phyloP scores from a whole-genome alignment of 768 basidiomycete genomes.

The Suillus decipiens region DNA sequence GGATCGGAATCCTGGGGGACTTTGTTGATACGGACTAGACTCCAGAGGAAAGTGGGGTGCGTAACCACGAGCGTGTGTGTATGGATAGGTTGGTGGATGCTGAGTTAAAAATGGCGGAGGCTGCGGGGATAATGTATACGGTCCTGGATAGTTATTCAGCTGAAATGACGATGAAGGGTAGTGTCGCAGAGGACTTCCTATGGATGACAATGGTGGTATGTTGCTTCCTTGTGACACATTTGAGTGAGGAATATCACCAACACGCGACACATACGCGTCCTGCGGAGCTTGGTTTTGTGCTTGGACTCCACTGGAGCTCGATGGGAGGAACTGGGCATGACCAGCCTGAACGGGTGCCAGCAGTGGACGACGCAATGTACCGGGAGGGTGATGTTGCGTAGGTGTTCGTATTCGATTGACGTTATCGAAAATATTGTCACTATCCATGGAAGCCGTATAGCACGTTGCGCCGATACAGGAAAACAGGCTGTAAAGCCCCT shows the following conservation, averaged over 20 bases:
- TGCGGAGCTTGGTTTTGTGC: background rate
- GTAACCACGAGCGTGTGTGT: conserved; percentile 36
- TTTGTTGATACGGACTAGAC: conserved; percentile 40
- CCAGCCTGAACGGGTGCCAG: conserved; percentile 9
- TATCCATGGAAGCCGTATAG: background rate
- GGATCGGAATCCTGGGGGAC: conserved; percentile 42
- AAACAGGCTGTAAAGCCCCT: background rate
- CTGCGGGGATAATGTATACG: conserved; percentile 51
- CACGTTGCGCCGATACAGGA: background rate
- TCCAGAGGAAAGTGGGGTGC: conserved; percentile 39
- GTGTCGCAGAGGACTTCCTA: conserved; percentile 24
- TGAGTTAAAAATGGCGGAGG: conserved; percentile 30
- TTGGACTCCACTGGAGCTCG: background rate
- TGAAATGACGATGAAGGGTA: conserved; percentile 35
- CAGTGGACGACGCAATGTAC: conserved; percentile 4
- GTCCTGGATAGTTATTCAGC: conserved; percentile 39
- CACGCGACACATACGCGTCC: background rate
- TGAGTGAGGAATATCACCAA: background rate
- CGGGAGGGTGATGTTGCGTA: conserved; percentile 7
- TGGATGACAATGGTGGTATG: conserved; percentile 16
- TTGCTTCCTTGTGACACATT: conserved; percentile 7
- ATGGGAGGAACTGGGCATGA: conserved; percentile 5
- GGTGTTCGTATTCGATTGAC: background rate
- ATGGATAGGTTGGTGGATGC: conserved; percentile 33
- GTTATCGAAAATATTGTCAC: background rate